These are phyloP conservation scores for Candida bentonensis DNA, from an alignment of 805 yeast species.

Conservation along the genomic window DNA sequence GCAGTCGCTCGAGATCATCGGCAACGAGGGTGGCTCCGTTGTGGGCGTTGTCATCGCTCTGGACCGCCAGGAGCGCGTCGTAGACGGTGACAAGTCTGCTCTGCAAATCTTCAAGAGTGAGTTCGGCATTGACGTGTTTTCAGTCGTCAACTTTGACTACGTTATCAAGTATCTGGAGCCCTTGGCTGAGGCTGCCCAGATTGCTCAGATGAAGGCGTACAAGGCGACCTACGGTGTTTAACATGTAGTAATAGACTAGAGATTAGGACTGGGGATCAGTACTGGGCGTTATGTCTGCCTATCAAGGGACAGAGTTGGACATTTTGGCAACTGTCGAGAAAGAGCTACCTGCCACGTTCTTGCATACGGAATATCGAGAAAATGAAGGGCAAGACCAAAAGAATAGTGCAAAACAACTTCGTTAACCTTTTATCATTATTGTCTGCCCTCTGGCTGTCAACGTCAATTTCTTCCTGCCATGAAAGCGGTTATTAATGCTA, in stretches of 20 bases:
- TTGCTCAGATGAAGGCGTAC: conserved; percentile 17
- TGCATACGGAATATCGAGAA: neutral
- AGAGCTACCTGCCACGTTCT: conserved; percentile 6
- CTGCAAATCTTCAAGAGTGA: conserved; percentile 63
- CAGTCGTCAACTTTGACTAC: conserved; percentile 65
- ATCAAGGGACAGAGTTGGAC: too few species aligned
- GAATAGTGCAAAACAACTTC: too few species aligned
- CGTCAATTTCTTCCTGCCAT: too few species aligned
- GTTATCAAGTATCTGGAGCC: conserved; percentile 46
- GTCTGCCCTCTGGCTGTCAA: too few species aligned
- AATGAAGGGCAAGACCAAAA: neutral
- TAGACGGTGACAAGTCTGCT: conserved; percentile 57
- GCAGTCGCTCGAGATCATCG: conserved; percentile 78
- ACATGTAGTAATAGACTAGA: neutral
- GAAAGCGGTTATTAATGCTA: too few species aligned
- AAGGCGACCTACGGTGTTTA: conserved; percentile 18
- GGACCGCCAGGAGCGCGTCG: conserved; percentile 84
- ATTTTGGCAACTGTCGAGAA: neutral
- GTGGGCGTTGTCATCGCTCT: conserved; percentile 82
- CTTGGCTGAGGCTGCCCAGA: conserved; percentile 13
- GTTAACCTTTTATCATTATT: too few species aligned
- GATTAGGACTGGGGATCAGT: too few species aligned
- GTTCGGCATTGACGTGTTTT: conserved; percentile 69
- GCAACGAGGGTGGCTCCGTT: conserved; percentile 51
- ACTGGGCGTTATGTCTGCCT: too few species aligned